Evolutionary conservation across 345 rosid species (phyloP).

Genomic region (Turritis glabra): DNA sequence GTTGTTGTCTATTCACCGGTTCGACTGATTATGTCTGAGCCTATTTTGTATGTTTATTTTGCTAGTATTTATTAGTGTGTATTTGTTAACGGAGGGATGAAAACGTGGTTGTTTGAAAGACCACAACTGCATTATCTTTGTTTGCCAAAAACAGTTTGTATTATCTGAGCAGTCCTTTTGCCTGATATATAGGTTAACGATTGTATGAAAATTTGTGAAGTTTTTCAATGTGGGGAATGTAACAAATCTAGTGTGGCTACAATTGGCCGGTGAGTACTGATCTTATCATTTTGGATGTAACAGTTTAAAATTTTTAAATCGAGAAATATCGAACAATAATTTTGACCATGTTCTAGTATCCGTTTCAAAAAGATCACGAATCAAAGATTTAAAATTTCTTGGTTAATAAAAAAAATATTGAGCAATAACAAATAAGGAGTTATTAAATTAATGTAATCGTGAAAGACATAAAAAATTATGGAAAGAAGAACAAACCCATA

Average conservation of each 20-base stretch:
- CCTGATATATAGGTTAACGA: background rate
- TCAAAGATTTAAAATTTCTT: too few species aligned
- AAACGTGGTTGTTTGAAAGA: background rate
- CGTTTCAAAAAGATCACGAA: too few species aligned
- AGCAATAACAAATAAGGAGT: too few species aligned
- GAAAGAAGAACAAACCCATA: too few species aligned
- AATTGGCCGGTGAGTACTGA: too few species aligned
- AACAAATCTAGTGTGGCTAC: background rate
- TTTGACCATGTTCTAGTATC: too few species aligned
- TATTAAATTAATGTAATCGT: too few species aligned
- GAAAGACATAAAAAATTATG: too few species aligned
- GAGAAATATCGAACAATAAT: too few species aligned
- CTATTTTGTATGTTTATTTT: background rate
- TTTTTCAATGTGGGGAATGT: background rate
- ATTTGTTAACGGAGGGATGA: background rate
- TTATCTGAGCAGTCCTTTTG: background rate
- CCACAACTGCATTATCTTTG: background rate
- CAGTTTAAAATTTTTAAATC: too few species aligned
- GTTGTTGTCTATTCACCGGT: background rate
- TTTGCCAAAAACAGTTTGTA: background rate
- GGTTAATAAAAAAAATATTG: too few species aligned
- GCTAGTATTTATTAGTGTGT: background rate
- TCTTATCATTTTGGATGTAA: too few species aligned
- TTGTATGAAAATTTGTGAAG: background rate
- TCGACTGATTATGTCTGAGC: background rate